Evolutionary conservation across 176 grass and related monocot genomes (phyloP), one percentile per base, ranked within the genome.

Genomic region (Lolium rigidum): DNA sequence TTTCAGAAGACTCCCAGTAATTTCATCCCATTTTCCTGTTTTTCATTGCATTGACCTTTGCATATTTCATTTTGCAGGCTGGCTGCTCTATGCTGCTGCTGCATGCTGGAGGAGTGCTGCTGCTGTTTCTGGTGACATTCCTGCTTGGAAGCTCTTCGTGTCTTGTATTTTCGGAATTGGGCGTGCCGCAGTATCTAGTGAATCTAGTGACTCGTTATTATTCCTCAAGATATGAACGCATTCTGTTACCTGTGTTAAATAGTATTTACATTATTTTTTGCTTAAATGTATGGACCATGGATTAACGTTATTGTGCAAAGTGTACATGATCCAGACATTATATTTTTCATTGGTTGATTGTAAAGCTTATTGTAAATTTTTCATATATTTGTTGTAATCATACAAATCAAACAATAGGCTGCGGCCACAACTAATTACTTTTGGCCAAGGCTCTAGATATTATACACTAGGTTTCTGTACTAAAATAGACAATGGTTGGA

Each of bases 51-150:
- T 50, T 83, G 39, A 51, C 9, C 11, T 56, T 0, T 3, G 0
- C 7, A 0, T 15, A 17, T 84, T 87, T 44, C 11, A 1, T 80
- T 69, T 80, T 78, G 43, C 83, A 94, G 89, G 89, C 48, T 94
- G 31, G 83, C 83, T 4, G 69, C 84, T 37, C 79, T 94, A 47
- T 91, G 89, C 81, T 94, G 92, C 79, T 91, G 92, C 56, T 94
- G 92, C 70, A 59, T 89, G 9, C 69, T 89, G 43, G 92, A 91
- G 25, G 89, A 91, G 18, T 89, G 89, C 31, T 91, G 88, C 18
- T 79, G 49, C 57, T 87, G 82, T 13, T 87, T 84, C 81, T 88
- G 81, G 82, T 92, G 73, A 82, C 17, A 52, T 83, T 0, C 39
- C n/a, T 83, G 75, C 38, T 74, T 20, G 8, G 10, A 84, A 75